Conservation (phyloP, 2,329 filamentous ascomycete genomes). For the Nemania abortiva region DNA sequence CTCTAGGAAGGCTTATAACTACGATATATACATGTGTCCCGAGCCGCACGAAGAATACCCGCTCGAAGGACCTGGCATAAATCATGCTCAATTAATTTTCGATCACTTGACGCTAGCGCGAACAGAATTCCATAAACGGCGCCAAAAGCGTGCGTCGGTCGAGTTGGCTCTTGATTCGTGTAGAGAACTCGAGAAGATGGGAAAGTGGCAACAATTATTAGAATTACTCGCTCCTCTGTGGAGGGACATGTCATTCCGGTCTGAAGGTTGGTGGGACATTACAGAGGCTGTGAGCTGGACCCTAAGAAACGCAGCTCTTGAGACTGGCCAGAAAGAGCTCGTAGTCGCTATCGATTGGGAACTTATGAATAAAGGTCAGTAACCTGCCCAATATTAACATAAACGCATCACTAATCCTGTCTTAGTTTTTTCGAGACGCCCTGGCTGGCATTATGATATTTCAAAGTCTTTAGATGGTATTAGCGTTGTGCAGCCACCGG, state of each 20-base stretch:
- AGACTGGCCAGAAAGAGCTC: slow-evolving; percentile 65
- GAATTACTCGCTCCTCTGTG: slow-evolving; percentile 68
- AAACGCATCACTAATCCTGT: slow-evolving; percentile 31
- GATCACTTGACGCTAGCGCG: slow-evolving; percentile 64
- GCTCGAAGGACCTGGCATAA: slow-evolving; percentile 61
- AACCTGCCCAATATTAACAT: background rate
- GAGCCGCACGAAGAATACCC: slow-evolving; percentile 72
- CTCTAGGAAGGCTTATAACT: slow-evolving; percentile 65
- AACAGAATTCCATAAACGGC: slow-evolving; percentile 65
- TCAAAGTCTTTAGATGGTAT: slow-evolving; percentile 67
- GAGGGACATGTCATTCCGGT: slow-evolving; percentile 67
- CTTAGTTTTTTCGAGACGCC: slow-evolving; percentile 65
- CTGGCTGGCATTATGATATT: slow-evolving; percentile 73
- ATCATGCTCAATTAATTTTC: slow-evolving; percentile 68
- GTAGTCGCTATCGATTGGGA: slow-evolving; percentile 75
- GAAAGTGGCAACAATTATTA: slow-evolving; percentile 66
- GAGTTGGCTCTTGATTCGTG: slow-evolving; percentile 70
- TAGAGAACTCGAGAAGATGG: slow-evolving; percentile 64
- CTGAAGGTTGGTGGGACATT: slow-evolving; percentile 70
- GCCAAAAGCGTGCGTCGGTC: slow-evolving; percentile 65
- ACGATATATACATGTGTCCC: slow-evolving; percentile 76
- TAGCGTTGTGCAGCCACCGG: slow-evolving; percentile 58
- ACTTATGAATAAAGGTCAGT: slow-evolving; percentile 68
- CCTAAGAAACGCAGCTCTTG: slow-evolving; percentile 67
- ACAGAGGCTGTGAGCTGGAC: slow-evolving; percentile 72